These are phyloP conservation scores for Colletotrichum sp. DNA, from an alignment of 2,329 filamentous ascomycete species.

Conservation along the genomic window DNA sequence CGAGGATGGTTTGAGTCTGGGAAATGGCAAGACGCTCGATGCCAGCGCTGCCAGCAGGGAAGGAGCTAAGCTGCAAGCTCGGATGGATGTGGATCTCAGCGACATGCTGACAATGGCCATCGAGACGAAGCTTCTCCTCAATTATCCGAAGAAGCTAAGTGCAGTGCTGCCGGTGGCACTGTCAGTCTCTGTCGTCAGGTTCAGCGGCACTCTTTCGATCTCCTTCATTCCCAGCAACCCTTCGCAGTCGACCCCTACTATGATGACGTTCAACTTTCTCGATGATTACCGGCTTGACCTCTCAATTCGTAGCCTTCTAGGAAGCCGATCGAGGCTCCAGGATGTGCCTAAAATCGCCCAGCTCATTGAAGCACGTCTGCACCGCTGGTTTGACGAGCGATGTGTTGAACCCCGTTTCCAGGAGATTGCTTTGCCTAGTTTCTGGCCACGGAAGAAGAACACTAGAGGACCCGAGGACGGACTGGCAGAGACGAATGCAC, in stretches of 20 bases:
- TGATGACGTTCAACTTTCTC: conserved; percentile 92
- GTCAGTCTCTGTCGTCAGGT: conserved; percentile 88
- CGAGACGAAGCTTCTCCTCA: conserved; percentile 91
- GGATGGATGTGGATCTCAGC: conserved; percentile 96
- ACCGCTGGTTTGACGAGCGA: conserved; percentile 87
- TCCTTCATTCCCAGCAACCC: conserved; percentile 85
- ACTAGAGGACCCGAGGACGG: conserved; percentile 74
- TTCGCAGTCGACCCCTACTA: conserved; percentile 75
- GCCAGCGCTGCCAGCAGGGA: conserved; percentile 57
- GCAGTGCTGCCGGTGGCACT: conserved; percentile 92
- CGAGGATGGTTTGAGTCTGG: conserved; percentile 71
- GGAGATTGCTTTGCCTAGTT: conserved; percentile 80
- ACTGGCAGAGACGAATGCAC: conserved; percentile 49
- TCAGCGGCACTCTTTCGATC: conserved; percentile 92
- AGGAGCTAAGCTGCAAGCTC: conserved; percentile 83
- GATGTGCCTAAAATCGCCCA: conserved; percentile 91
- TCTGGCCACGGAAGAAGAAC: conserved; percentile 87
- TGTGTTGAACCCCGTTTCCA: conserved; percentile 87
- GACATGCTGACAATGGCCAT: conserved; percentile 95
- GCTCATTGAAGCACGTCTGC: conserved; percentile 78
- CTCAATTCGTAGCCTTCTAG: conserved; percentile 79
- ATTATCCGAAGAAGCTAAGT: conserved; percentile 89
- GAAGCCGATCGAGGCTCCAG: conserved; percentile 78
- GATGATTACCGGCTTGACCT: conserved; percentile 88
- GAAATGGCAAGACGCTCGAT: conserved; percentile 54